Percentiles rank a stretch among this genome's conserved stretches.
Conservation (phyloP, 1,284 basidiomycete genomes). For the Crepidotus sp. region DNA sequence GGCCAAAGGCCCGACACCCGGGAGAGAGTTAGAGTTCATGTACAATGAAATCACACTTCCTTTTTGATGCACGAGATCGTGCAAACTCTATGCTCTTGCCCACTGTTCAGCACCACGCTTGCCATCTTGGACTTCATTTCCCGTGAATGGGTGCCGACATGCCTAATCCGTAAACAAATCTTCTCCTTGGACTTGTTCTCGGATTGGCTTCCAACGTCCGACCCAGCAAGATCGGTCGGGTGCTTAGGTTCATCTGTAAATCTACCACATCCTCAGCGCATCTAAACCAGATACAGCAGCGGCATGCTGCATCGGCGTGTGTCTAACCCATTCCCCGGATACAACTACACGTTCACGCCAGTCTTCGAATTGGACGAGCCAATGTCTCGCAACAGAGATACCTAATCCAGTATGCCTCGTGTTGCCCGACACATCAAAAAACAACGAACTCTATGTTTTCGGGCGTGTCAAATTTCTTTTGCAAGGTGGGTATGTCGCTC, state of each 20-base stretch:
- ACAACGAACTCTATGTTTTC: constrained; percentile 18
- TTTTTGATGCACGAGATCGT: constrained; percentile 14
- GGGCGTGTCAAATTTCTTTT: constrained; percentile 14
- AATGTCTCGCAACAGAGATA: constrained; percentile 41
- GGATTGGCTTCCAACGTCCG: neutral
- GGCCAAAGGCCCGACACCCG: constrained; percentile 14
- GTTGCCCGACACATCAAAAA: constrained; percentile 14
- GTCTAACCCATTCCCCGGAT: constrained; percentile 47
- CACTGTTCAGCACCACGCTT: constrained; percentile 13
- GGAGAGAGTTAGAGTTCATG: constrained; percentile 13
- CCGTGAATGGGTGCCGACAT: constrained; percentile 14
- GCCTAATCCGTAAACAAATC: constrained; percentile 11
- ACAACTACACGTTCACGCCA: constrained; percentile 44
- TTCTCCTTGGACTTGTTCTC: neutral
- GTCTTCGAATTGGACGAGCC: constrained; percentile 34
- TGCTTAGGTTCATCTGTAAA: constrained; percentile 21
- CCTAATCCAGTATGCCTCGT: constrained; percentile 40
- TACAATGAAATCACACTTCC: constrained; percentile 19
- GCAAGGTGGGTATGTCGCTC: constrained; percentile 8
- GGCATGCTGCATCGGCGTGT: constrained; percentile 41
- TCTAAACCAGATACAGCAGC: constrained; percentile 49
- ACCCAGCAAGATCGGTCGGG: constrained; percentile 3
- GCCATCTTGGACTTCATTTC: constrained; percentile 6
- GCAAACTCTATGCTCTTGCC: constrained; percentile 10
- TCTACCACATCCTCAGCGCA: constrained; percentile 42